Percentiles rank a stretch among this genome's conserved stretches.
Evolutionary conservation across 306 rosid genomes (phyloP).

Genomic region (Malus orientalis): DNA sequence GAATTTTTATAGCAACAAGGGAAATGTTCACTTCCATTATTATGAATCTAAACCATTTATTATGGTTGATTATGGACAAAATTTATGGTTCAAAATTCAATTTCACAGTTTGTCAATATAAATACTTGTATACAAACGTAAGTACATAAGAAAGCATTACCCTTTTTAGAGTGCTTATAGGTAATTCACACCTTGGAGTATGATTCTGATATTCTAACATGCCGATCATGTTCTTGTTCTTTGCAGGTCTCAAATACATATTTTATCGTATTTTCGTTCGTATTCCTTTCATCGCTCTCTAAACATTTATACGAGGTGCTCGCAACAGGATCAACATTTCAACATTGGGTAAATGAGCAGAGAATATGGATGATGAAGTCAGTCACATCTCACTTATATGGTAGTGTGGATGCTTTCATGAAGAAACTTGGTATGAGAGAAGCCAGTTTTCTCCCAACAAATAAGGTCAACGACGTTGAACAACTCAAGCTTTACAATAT

Average conservation of each 20-base stretch:
- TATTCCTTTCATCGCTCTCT: constrained; percentile 26
- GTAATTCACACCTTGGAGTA: no score
- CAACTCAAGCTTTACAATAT: constrained; percentile 32
- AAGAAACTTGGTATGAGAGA: constrained; percentile 45
- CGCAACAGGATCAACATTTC: constrained; percentile 34
- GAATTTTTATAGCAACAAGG: not conserved
- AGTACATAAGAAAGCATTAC: not conserved
- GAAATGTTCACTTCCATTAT: not conserved
- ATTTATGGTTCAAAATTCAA: not conserved
- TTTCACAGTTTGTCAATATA: no score
- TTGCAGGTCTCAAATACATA: constrained; percentile 44
- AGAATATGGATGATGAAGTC: constrained; percentile 59
- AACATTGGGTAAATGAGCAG: constrained; percentile 39
- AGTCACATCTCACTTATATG: constrained; percentile 37
- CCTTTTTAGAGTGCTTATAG: no score
- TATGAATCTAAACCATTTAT: not conserved
- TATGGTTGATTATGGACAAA: not conserved
- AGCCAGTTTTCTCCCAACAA: constrained; percentile 51
- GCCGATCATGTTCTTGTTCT: not conserved
- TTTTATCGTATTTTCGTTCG: constrained; percentile 28
- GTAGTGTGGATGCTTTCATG: constrained; percentile 48
- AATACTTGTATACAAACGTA: no score
- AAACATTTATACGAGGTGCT: constrained; percentile 42
- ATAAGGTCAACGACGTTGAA: constrained; percentile 43
- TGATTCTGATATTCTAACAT: not conserved